phyloP scores from a whole-genome alignment of 345 rosid species.

The Acer negundo region DNA sequence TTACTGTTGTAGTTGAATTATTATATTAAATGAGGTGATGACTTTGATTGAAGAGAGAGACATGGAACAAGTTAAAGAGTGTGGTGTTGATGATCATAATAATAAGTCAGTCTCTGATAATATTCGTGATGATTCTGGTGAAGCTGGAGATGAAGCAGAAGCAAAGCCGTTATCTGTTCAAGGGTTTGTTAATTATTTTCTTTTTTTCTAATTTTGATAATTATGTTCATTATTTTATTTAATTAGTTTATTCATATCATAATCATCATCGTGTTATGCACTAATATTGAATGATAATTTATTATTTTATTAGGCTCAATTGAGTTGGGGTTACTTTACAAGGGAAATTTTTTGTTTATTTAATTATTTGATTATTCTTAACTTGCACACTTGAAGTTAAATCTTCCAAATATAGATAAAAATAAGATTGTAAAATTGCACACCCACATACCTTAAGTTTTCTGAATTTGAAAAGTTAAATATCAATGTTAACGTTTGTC shows the following conservation, averaged over 20 bases:
- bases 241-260: neutral
- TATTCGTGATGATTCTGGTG: neutral
- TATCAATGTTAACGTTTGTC: too few relatives aligned
- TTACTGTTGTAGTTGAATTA: too few relatives aligned
- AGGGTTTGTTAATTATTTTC: conserved; percentile 13
- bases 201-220: neutral
- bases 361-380: too few relatives aligned
- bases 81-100: neutral
- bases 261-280: too few relatives aligned
- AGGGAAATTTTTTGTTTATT: too few relatives aligned
- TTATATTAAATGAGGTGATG: too few relatives aligned
- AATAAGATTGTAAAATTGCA: too few relatives aligned
- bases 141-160: neutral
- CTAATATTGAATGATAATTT: neutral
- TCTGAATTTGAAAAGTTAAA: too few relatives aligned
- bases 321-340: too few relatives aligned
- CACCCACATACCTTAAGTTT: too few relatives aligned
- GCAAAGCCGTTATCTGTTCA: conserved; percentile 9
- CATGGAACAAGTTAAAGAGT: conserved; percentile 22
- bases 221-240: neutral
- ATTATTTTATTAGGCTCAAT: neutral
- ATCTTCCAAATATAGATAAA: too few relatives aligned
- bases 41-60: neutral
- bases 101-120: neutral
- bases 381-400: too few relatives aligned